Base-by-base conservation (phyloP, 176 grass and related monocot species). In the Zea mays region DNA sequence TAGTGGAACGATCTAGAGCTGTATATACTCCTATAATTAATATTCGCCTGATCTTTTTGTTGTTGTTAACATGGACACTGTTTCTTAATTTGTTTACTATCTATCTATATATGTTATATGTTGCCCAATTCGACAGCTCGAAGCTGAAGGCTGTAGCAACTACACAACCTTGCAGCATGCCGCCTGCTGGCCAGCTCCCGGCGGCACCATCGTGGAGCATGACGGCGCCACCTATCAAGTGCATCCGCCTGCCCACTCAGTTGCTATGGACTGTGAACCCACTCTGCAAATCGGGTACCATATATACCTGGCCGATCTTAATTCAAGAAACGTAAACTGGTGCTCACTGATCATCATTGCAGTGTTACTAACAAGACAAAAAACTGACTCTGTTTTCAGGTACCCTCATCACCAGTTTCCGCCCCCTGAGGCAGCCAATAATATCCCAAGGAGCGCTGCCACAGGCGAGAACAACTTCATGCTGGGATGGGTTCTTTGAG, bases 241-340 rank as follows among this genome's bases (percentile, higher is more conserved):
- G 52, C 92, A 95, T 54, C 77, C 86, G 16, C 78, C 91, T 60
- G 75, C 84, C 12, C 77, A 89, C 41, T 83, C 90, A 43, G 67
- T 62, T 61, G 75, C 65, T 62, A 85, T 95, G 90, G 92, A 99
- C 10, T 88, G 87, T 51, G 96, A 89, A 66, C 87, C 92, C 38
- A 90, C 90, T 47, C 83, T 99, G 69, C 91, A 93, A 73, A 99
- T 99, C 21, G 96, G 96, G 96, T 95, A 92, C 52, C 35, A 47
- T 45, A 33, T 38, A 38, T 39, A 33, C 34, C 33, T 62, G 12
- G 0, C 6, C 33, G 4, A 59, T 27, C 36, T 1, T 16, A 48
- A 48, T 77, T 77, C 10, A 57, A 20, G 40, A 66, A 80, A 70
- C 3, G n/a, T 2, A 57, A 0, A 45, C 21, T 62, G 15, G 43